Base-by-base conservation (phyloP, 2,329 filamentous ascomycete genomes). In the Fusarium sp. region DNA sequence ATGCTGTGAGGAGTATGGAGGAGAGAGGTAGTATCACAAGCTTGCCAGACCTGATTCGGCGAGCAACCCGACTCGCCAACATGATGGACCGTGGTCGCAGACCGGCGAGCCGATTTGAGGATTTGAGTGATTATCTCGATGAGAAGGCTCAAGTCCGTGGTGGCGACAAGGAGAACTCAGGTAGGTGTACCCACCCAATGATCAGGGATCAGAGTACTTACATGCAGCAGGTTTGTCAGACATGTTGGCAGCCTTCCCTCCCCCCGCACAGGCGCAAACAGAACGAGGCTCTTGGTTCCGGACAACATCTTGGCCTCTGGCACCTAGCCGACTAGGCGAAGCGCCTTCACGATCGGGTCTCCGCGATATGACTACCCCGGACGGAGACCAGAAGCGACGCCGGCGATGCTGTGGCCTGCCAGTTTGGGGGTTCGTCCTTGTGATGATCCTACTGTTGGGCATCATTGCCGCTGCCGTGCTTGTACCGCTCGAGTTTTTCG, bases 11-110 rank as follows among this genome's bases (percentile, higher is more conserved):
- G 69, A 89, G 91, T 56, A 92, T 92, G 14, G 93, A 97, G 78
- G 88, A 91, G 1, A 88, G 96, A 75, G 94, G 93, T 4, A 97
- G 94, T 77, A 84, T 97, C 68, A 98, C 96, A 1, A 97, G 94
- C 79, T 82, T 99, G 64, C 91, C 94, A 0, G 96, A 98, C 77
- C 82, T 99, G 65, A 98, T 99, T 71, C 87, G 89, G 74, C 88
- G 96, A 72, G 96, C 96, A 10, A 98, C 95, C 0, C 89, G 89
- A 70, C 83, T 98, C 36, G 95, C 94, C 14, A 88, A 92, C 0
- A 93, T 97, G 79, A 89, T 99, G 63, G 95, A 98, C 74, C 90
- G 90, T 70, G 95, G 95, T 11, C 90, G 83, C 68, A 82, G 88
- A 70, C 88, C 88, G 27, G 87, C 82, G 20, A 90, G 88, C 73